A percentile compares a stretch with the other conserved stretches of the same genome.
phyloP scores from a whole-genome alignment of 1,284 basidiomycete genomes.

The Microstroma glucosiphilum region DNA sequence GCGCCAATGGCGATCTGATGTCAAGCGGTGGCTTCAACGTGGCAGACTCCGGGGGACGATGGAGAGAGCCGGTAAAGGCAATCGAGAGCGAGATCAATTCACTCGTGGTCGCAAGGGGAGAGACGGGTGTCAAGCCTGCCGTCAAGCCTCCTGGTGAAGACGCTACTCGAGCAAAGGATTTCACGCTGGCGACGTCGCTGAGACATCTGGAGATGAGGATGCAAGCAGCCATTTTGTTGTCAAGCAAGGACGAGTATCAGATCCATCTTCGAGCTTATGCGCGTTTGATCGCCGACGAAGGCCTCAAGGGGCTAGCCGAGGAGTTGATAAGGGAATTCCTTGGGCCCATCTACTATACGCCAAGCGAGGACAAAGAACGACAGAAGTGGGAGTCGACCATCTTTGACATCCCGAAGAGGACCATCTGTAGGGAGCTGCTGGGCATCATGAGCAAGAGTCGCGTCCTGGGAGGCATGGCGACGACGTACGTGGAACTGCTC shows the following conservation, averaged over 20 bases:
- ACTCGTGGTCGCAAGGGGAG: constrained; percentile 24
- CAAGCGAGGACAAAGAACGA: background rate
- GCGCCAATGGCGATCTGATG: background rate
- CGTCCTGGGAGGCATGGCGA: background rate
- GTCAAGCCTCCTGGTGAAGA: constrained; percentile 1
- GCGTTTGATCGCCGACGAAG: constrained; percentile 40
- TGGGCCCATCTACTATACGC: constrained; percentile 41
- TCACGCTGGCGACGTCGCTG: constrained; percentile 26
- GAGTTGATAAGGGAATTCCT: constrained; percentile 41
- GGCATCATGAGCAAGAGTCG: background rate
- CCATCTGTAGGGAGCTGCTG: background rate
- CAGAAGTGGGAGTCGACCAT: constrained; percentile 1
- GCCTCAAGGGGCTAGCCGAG: constrained; percentile 41
- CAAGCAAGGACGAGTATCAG: constrained; percentile 41
- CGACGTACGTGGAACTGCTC: constrained; percentile 6
- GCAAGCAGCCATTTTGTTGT: constrained; percentile 37
- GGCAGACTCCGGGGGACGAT: background rate
- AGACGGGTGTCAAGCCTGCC: background rate
- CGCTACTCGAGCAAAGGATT: constrained; percentile 13
- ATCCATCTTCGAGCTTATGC: constrained; percentile 33
- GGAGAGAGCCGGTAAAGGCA: constrained; percentile 33
- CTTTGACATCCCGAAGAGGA: constrained; percentile 4
- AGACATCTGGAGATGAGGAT: constrained; percentile 46
- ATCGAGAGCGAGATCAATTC: constrained; percentile 41
- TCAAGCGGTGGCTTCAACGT: background rate